Base-by-base conservation (phyloP, 805 yeast genomes). In the Pichia exigua region DNA sequence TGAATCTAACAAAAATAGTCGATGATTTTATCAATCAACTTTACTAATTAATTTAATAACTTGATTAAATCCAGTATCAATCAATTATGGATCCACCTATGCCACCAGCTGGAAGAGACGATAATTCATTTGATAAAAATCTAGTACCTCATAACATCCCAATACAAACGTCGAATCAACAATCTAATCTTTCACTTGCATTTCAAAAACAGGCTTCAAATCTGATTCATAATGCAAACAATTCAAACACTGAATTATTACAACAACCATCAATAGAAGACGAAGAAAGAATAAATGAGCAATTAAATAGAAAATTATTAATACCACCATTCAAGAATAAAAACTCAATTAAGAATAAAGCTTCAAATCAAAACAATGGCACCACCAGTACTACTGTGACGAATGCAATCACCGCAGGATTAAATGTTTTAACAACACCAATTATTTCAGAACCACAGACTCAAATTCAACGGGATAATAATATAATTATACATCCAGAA, bases 171-270 rank as follows among this genome's bases (percentile, higher is more conserved):
- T 21, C 21, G 5, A 45, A 42, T 12, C 49, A 26, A 26, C 45
- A 38, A 26, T 50, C 53, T 10, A 47, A 50, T 21, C 35, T 50
- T n/a, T 50, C 53, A 18, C 20, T 50, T n/a, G 53, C 53, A 17
- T 44, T 50, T 24, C 53, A 50, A 43, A 50, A 50, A 27, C 50
- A 42, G 32, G 20, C 44, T 2, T 15, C 28, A 32, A 20, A 17
- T n/a, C 18, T 18, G 15, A 26, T 4, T 1, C 12, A 18, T n/a
- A 20, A 30, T 7, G 15, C 38, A 11, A 35, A 24, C n/a, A 35
- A 35, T 35, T n/a, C 39, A 35, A 35, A 35, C 11, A 4, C 9
- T n/a, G 39, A 17, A 5, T 5, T 35, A 35, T 8, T 35, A 7
- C 17, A 35, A 35, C 20, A 4, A 17, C 17, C 39, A 8, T 35